phyloP scores from a whole-genome alignment of 192 early-diverging fungal genomes.

The Umbelopsis vinacea region DNA sequence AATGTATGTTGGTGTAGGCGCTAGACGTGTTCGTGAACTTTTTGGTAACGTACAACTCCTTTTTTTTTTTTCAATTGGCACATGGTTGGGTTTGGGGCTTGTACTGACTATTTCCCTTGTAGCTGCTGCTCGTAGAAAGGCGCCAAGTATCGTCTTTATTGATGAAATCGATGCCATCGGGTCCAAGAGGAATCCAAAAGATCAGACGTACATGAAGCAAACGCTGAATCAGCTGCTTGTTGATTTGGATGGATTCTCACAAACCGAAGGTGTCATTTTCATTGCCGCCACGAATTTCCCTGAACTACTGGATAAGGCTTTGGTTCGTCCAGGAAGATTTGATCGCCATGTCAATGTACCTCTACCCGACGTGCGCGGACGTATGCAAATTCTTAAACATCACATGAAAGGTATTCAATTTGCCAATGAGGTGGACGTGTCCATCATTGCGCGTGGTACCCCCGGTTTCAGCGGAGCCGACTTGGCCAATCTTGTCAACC shows the following conservation, averaged over 20 bases:
- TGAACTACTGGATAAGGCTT: conserved; percentile 95
- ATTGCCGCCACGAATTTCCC: conserved; percentile 99
- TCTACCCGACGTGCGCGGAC: conserved; percentile 96
- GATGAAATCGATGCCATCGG: conserved; percentile 99
- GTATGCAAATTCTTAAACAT: conserved; percentile 89
- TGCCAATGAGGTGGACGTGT: conserved; percentile 72
- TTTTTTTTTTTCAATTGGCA: not conserved
- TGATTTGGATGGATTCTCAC: conserved; percentile 98
- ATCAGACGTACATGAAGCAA: conserved; percentile 97
- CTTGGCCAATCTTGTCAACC: conserved; percentile 95
- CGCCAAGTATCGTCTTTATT: conserved; percentile 95
- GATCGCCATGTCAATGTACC: conserved; percentile 94
- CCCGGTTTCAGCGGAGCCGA: conserved; percentile 99
- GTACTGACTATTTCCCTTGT: conserved; percentile 17
- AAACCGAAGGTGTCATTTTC: conserved; percentile 94
- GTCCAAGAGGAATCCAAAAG: conserved; percentile 88
- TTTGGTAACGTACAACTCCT: conserved; percentile 63
- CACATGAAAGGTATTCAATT: conserved; percentile 85
- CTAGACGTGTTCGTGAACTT: conserved; percentile 81
- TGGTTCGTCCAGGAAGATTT: conserved; percentile 96
- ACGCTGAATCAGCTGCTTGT: conserved; percentile 98
- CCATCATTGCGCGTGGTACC: conserved; percentile 91
- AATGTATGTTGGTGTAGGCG: conserved; percentile 97
- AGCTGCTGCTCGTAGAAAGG: conserved; percentile 74
- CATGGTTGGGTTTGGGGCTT: not conserved